Percentiles rank a stretch among this genome's conserved stretches.
Conservation (phyloP, 176 grass and related monocot species). For the Aegilops umbellulata region DNA sequence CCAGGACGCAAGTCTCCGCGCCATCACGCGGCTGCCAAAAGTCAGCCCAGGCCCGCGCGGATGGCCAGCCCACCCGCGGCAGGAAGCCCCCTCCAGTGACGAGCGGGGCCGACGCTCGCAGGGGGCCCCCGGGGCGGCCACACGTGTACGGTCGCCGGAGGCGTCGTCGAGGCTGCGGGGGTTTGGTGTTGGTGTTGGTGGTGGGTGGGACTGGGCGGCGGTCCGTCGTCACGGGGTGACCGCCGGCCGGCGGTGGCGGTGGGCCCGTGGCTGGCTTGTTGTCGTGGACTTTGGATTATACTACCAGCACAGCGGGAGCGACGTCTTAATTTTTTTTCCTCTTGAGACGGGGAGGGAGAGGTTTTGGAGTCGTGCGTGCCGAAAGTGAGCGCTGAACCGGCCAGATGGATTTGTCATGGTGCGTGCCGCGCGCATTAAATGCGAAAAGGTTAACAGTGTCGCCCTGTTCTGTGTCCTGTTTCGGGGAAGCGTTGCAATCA, state of each 20-base stretch:
- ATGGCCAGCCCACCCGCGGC: background rate
- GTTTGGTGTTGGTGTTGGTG: conserved; percentile 28
- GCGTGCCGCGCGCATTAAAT: conserved; percentile 14
- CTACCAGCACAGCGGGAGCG: too few species aligned
- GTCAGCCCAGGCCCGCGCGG: conserved; percentile 1
- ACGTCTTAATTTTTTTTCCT: too few species aligned
- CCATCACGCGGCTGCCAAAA: background rate
- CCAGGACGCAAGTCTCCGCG: background rate
- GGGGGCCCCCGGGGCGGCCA: background rate
- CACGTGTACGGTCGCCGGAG: background rate
- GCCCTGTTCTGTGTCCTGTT: background rate
- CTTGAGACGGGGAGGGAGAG: background rate
- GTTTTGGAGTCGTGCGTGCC: conserved; percentile 48
- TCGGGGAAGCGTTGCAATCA: background rate
- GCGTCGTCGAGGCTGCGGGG: background rate
- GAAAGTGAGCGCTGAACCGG: conserved; percentile 31
- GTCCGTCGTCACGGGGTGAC: conserved; percentile 35
- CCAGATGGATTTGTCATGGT: conserved; percentile 12
- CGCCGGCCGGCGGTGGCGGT: conserved; percentile 49
- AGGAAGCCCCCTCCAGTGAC: background rate
- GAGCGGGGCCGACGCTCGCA: background rate
- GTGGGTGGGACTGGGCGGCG: conserved; percentile 45
- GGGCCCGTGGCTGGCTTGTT: conserved; percentile 9
- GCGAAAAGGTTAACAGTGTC: background rate
- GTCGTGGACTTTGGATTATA: conserved; percentile 13